A percentile compares a stretch with the other conserved stretches of the same genome.
phyloP scores from a whole-genome alignment of 352 stramenopile species.

The Phytophthora hybrid region DNA sequence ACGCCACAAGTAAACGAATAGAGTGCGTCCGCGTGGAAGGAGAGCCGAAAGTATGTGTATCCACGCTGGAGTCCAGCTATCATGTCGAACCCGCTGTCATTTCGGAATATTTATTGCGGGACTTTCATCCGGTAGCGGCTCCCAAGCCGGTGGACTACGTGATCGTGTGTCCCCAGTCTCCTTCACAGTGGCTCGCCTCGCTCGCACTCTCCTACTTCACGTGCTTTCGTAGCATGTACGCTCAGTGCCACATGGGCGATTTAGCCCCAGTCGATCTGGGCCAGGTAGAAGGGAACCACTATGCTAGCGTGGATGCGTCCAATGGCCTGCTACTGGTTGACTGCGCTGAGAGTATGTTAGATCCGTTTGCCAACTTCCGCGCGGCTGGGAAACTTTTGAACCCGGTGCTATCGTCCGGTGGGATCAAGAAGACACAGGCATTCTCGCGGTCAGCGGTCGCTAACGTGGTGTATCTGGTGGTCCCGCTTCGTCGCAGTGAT shows the following conservation, averaged over 20 bases:
- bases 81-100: slow-evolving; percentile 62
- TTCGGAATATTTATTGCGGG: slow-evolving; percentile 81
- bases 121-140: slow-evolving; percentile 68
- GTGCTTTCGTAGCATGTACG: slow-evolving; percentile 75
- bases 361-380: slow-evolving; percentile 77
- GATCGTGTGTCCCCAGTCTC: slow-evolving; percentile 76
- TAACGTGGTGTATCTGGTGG: slow-evolving; percentile 78
- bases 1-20: slow-evolving; percentile 29
- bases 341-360: slow-evolving; percentile 53
- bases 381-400: slow-evolving; percentile 64
- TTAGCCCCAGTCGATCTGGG: slow-evolving; percentile 61
- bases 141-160: slow-evolving; percentile 80
- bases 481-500: slow-evolving; percentile 67
- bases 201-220: slow-evolving; percentile 78
- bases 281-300: slow-evolving; percentile 45
- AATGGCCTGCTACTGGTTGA: slow-evolving; percentile 71
- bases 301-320: slow-evolving; percentile 54
- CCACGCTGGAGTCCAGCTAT: slow-evolving; percentile 62
- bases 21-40: slow-evolving; percentile 35
- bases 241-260: slow-evolving; percentile 75
- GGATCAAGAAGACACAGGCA: slow-evolving; percentile 66
- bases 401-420: slow-evolving; percentile 54
- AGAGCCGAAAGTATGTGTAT: slow-evolving; percentile 56
- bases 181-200: slow-evolving; percentile 73
- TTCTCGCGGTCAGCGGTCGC: slow-evolving; percentile 70